Conservation (phyloP, 2,329 filamentous ascomycete genomes). For the Trichoderma atrobrunneum region DNA sequence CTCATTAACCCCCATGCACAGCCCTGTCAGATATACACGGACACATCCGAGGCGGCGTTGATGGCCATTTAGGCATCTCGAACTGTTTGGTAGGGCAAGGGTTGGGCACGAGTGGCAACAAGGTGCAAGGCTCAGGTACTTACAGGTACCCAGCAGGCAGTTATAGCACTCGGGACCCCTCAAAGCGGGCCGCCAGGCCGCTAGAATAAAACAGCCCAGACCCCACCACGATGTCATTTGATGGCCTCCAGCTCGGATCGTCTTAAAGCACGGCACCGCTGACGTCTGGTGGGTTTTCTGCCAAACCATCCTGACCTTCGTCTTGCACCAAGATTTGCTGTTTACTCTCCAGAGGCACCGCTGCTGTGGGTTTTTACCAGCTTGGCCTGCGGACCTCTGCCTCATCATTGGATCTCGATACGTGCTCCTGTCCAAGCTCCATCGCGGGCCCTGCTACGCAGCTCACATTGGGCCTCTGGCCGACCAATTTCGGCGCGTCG, state of each 20-base stretch:
- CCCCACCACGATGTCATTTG: constrained; percentile 25
- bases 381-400: background rate
- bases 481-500: background rate
- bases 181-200: constrained; percentile 17
- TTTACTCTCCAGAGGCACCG: background rate
- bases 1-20: background rate
- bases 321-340: background rate
- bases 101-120: constrained; percentile 14
- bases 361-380: background rate
- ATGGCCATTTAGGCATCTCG: background rate
- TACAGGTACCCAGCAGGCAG: background rate
- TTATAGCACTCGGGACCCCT: constrained; percentile 16
- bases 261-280: constrained; percentile 9
- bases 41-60: background rate
- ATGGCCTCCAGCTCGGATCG: constrained; percentile 2
- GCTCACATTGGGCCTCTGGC: background rate
- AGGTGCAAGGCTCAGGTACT: background rate
- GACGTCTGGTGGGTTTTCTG: constrained; percentile 10
- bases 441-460: background rate
- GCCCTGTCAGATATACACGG: background rate
- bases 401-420: background rate
- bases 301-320: background rate
- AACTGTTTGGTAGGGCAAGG: background rate
- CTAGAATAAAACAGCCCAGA: background rate
- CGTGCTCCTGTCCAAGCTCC: background rate